Evolutionary conservation across 176 grass and related monocot species (phyloP).

Genomic region (Bothriochloa decipiens): DNA sequence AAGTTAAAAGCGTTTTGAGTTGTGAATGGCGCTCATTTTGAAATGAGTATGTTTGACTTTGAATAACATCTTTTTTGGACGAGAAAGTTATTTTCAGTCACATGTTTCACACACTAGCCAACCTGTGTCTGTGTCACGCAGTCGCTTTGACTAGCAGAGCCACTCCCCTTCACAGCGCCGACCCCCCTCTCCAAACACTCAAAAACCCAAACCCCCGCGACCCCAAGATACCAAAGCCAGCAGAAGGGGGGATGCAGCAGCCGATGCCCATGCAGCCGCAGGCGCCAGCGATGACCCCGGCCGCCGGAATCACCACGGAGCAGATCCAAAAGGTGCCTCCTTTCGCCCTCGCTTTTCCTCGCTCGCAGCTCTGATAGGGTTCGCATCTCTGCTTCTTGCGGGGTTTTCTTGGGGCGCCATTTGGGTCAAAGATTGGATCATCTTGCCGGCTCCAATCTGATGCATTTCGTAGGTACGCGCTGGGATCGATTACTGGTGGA

Average conservation of each 20-base stretch:
- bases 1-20: no score
- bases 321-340: slow-evolving; percentile 62
- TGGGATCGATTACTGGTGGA: background rate
- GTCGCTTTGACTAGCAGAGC: background rate
- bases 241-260: slow-evolving; percentile 47
- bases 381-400: background rate
- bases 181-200: background rate
- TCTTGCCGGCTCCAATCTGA: background rate
- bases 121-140: background rate
- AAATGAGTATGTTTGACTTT: no score
- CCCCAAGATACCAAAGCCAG: background rate
- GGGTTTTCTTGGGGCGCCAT: slow-evolving; percentile 4
- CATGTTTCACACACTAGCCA: no score
- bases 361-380: background rate
- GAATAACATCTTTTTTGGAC: no score
- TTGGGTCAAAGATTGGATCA: slow-evolving; percentile 29
- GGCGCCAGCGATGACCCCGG: slow-evolving; percentile 31
- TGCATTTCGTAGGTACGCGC: background rate
- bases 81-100: no score
- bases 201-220: slow-evolving; percentile 1
- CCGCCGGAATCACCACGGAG: slow-evolving; percentile 52
- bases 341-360: background rate
- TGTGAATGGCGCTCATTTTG: no score
- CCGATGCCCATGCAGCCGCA: slow-evolving; percentile 44
- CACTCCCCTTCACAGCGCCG: background rate